Evolutionary conservation across 768 basidiomycete species (phyloP), one percentile per base, ranked within the genome.

Genomic region (Cubamyces lactineus): DNA sequence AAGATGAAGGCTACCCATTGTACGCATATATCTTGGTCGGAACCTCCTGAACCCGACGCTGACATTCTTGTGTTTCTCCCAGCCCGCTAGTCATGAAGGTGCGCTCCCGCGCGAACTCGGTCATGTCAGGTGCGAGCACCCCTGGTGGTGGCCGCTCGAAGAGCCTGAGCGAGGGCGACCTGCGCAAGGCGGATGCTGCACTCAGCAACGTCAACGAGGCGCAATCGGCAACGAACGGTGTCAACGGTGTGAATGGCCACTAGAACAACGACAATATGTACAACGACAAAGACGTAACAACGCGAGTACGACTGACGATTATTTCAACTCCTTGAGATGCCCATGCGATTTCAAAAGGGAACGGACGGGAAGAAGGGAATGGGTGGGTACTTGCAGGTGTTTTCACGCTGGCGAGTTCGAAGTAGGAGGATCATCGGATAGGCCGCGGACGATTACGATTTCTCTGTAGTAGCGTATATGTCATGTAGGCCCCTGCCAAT

Each of bases 1-100:
- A 98, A 56, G 95, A 97, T 40, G 95, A 96, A 65, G 84, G 85
- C 34, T 96, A 93, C 78, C 92, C 91, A 0, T 92, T 93, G 92
- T 93, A 69, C 52, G 91, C 84, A 43, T 54, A 28, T 43, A 67
- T 23, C 6, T 17, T 15, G n/a, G n/a, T n/a, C n/a, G n/a, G n/a
- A n/a, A n/a, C n/a, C n/a, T n/a, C n/a, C n/a, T n/a, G 59, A 59
- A 40, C 51, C 49, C 62, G 69, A 42, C 67, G 58, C 16, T 43
- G 51, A 41, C 59, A 38, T 62, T 19, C 23, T 47, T 51, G 16
- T 55, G 16, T 55, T 4, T 2, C 19, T 9, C 19, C 4, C 67
- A 93, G 91, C 87, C 92, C 91, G 0, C 78, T 95, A 60, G 90
- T 92, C 23, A 91, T 92, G 86, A 95, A 95, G 75, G 88, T 94